Percentiles rank a stretch among this genome's conserved stretches.
These are phyloP conservation scores for Pseudogymnoascus sp. DNA, from an alignment of 2,329 filamentous ascomycete species.

Conservation along the genomic window DNA sequence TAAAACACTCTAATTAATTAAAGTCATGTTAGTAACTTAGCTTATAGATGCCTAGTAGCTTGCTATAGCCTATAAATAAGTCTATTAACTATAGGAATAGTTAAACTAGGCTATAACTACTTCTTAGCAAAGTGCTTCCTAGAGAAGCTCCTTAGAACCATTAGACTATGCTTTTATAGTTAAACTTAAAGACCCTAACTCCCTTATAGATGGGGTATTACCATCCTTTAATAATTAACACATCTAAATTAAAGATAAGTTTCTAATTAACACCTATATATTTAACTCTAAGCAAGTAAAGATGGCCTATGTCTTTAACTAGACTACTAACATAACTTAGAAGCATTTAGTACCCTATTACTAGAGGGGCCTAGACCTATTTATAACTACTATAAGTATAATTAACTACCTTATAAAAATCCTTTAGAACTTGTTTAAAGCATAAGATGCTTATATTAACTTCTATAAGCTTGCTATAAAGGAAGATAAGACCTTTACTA, in stretches of 20 bases:
- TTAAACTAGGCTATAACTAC: not conserved
- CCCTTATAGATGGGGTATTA: not conserved
- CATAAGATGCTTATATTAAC: not conserved
- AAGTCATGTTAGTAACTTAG: not conserved
- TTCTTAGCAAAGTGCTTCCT: not conserved
- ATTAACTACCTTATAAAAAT: not conserved
- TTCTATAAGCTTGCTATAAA: not conserved
- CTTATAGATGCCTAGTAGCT: not conserved
- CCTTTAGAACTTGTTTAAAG: not conserved
- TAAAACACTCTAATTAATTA: not conserved
- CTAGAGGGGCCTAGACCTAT: not conserved
- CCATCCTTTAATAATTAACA: not conserved
- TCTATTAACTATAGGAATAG: not conserved
- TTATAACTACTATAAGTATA: not conserved
- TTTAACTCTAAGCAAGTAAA: not conserved
- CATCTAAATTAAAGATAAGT: not conserved
- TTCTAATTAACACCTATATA: not conserved
- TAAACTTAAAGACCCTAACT: not conserved
- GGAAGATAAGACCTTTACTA: not conserved
- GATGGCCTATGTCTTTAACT: not conserved
- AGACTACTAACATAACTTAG: not conserved
- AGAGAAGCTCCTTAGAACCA: not conserved
- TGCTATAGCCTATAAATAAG: not conserved
- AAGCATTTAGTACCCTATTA: not conserved
- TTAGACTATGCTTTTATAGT: not conserved